phyloP scores from a whole-genome alignment of 768 basidiomycete genomes.

The Dioszegia hungarica region DNA sequence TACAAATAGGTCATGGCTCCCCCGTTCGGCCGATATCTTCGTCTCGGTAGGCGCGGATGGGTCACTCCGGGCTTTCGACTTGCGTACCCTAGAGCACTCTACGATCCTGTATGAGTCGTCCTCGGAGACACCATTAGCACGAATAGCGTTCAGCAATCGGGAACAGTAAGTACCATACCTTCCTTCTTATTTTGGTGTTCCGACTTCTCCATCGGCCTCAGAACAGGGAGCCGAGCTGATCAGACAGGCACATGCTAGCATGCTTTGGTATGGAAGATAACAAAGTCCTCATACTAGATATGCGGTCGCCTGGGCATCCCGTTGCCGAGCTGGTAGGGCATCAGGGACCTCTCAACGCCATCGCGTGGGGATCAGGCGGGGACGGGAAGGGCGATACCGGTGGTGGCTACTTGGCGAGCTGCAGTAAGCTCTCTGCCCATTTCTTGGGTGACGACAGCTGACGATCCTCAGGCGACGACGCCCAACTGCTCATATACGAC shows the following conservation, averaged over 20 bases:
- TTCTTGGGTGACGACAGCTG: no score
- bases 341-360: conserved; percentile 71
- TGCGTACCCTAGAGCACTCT: conserved; percentile 92
- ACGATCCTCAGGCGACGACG: conserved; percentile 60
- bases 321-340: conserved; percentile 88
- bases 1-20: conserved; percentile 98
- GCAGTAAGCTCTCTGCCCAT: conserved; percentile 56
- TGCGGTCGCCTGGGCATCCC: conserved; percentile 92
- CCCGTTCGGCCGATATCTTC: conserved; percentile 91
- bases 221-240: conserved; percentile 57
- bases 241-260: conserved; percentile 87
- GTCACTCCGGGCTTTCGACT: conserved; percentile 89
- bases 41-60: conserved; percentile 98
- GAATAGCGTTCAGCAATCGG: conserved; percentile 53
- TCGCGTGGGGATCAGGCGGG: conserved; percentile 77
- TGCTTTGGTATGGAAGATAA: conserved; percentile 91
- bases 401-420: conserved; percentile 77
- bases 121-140: conserved; percentile 40
- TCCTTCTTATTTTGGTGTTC: no score
- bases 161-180: conserved; percentile 33
- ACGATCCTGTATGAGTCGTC: conserved; percentile 88
- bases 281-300: conserved; percentile 89
- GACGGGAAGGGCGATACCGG: conserved; percentile 49
- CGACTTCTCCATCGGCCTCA: no score
- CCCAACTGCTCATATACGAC: conserved; percentile 91